Base-by-base conservation (phyloP, 345 rosid genomes). In the Lepidium sativum region DNA sequence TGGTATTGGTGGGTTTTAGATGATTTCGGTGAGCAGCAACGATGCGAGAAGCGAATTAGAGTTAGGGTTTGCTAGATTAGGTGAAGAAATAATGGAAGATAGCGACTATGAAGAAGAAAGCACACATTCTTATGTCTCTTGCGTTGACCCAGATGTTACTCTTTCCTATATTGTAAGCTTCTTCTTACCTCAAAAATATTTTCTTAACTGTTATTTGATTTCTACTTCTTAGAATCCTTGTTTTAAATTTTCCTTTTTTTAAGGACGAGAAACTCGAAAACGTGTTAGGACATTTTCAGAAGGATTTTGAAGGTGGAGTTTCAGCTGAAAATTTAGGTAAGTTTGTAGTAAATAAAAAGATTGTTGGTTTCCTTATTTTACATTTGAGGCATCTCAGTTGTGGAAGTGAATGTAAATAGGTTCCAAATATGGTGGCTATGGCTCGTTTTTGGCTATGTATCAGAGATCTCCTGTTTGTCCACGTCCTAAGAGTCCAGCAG, bases 301-400 rank as follows among this genome's bases (percentile, higher is more conserved):
- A 86, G 45, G 89, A 84, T 77, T 86, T 86, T 78, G 89, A 86
- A 82, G 94, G 94, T 60, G 89, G 85, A 34, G 83, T 83, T 62
- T 84, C 89, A 5, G 84, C 89, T n/a, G 94, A 86, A 56, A 82
- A 80, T 80, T 72, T 86, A 74, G 94, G 94, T 84, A 64, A 68
- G 70, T 71, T n/a, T 47, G 32, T 16, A 23, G 32, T 55, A 55
- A 15, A 44, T 64, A 27, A 33, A 47, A 66, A 42, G 32, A 77
- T 45, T 27, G 37, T 35, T 51, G 48, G 64, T 48, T 67, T 54
- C 63, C 66, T 47, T 35, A 35, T 41, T 14, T 21, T 60, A 67
- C 38, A 21, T 31, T 52, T 52, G 66, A 72, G 12, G 40, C 17
- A n/a, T n/a, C n/a, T n/a, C 17, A 11, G 29, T 44, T 45, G 25